Percentiles rank a stretch among this genome's conserved stretches.
Evolutionary conservation across 2,329 filamentous ascomycete genomes (phyloP).

Genomic region (Chaetomium strumarium): DNA sequence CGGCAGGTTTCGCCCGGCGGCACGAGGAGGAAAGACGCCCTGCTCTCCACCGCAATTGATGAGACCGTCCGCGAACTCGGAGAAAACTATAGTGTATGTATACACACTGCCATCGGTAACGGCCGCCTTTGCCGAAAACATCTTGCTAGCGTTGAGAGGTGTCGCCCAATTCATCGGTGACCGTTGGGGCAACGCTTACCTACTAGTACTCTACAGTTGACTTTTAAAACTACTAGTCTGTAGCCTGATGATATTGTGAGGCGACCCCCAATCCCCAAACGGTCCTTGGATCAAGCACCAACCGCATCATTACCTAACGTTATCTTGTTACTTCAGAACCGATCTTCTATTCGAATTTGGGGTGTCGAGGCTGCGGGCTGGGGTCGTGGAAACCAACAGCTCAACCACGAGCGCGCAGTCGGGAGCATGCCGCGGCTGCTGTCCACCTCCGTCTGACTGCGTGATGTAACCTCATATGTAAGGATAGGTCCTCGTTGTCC

Average conservation of each 20-base stretch:
- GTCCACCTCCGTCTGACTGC: slow-evolving; percentile 10
- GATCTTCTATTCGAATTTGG: background rate
- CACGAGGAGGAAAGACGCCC: background rate
- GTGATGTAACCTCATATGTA: slow-evolving; percentile 18
- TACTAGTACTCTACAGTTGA: no score
- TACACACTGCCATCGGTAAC: background rate
- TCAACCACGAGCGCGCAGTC: slow-evolving; percentile 9
- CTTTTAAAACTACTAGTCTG: no score
- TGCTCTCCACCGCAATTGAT: no score
- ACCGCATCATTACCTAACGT: no score
- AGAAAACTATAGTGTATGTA: background rate
- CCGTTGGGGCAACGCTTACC: background rate
- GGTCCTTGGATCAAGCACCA: no score
- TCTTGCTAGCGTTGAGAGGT: background rate
- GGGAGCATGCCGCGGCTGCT: slow-evolving; percentile 13
- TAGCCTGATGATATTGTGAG: no score
- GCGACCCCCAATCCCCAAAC: no score
- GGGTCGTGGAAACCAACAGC: slow-evolving; percentile 8
- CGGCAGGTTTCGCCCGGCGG: no score
- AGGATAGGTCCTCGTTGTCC: background rate
- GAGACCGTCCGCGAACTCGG: background rate
- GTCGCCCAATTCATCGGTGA: background rate
- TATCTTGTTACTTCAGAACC: no score
- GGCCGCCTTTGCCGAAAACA: background rate
- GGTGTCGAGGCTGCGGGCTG: slow-evolving; percentile 6